A percentile compares a stretch with the other conserved stretches of the same genome.
Conservation (phyloP, 192 early-diverging fungal genomes). For the Umbelopsis vinacea region DNA sequence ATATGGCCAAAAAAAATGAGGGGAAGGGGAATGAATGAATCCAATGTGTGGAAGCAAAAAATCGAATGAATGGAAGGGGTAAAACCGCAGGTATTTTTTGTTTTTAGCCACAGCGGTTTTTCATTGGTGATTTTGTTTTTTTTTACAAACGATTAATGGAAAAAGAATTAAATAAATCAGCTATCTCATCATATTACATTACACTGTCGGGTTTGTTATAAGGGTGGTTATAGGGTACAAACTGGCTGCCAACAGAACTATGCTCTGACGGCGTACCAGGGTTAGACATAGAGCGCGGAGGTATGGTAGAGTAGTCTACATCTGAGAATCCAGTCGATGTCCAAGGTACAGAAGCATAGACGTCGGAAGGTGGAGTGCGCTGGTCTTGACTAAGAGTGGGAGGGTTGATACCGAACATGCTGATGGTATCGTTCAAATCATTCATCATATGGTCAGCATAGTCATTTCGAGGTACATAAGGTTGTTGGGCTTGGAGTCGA, state of each 20-base stretch:
- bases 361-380: background rate
- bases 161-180: background rate
- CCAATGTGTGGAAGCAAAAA: background rate
- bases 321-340: background rate
- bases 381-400: background rate
- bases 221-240: background rate
- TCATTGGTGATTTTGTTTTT: background rate
- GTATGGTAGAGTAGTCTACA: background rate
- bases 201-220: constrained; percentile 1
- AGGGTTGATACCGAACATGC: background rate
- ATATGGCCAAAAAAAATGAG: background rate
- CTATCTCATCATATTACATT: too few relatives aligned
- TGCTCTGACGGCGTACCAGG: background rate
- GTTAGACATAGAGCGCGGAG: background rate
- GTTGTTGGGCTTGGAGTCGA: background rate
- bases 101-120: background rate
- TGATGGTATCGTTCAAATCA: background rate
- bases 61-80: background rate
- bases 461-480: background rate
- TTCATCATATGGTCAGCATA: background rate
- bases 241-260: constrained; percentile 7
- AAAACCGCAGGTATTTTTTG: background rate
- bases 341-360: background rate
- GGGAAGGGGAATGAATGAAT: background rate
- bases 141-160: background rate